A percentile compares a stretch with the other conserved stretches of the same genome.
phyloP scores from a whole-genome alignment of 805 yeast species.

The Pichia eremophila region DNA sequence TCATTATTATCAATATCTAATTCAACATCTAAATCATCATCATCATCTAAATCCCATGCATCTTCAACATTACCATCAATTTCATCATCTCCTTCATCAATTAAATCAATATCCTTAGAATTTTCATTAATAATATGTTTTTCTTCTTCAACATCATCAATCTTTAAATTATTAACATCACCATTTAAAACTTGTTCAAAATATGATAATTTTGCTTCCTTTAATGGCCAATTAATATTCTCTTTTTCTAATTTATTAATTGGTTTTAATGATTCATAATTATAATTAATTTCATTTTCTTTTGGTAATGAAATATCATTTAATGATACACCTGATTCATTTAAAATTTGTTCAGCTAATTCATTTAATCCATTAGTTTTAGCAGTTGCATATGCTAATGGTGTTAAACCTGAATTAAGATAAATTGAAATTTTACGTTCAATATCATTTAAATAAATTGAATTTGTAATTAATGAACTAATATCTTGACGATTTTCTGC shows the following conservation, averaged over 20 bases:
- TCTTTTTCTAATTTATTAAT: constrained; percentile 29
- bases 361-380: constrained; percentile 74
- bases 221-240: constrained; percentile 67
- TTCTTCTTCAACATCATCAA: constrained; percentile 24
- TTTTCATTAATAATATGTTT: constrained; percentile 9
- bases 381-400: constrained; percentile 91
- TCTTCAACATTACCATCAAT: constrained; percentile 41
- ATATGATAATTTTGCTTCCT: constrained; percentile 60
- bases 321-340: constrained; percentile 56
- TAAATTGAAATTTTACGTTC: constrained; percentile 68
- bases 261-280: constrained; percentile 37
- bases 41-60: constrained; percentile 80
- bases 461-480: constrained; percentile 72
- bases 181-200: constrained; percentile 82
- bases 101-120: constrained; percentile 15
- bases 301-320: constrained; percentile 42
- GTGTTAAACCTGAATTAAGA: constrained; percentile 68
- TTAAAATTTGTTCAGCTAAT: constrained; percentile 62
- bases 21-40: constrained; percentile 64
- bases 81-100: constrained; percentile 17
- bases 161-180: constrained; percentile 54
- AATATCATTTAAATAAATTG: constrained; percentile 65
- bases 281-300: constrained; percentile 26
- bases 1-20: constrained; percentile 33
- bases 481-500: constrained; percentile 82